Evolutionary conservation across 345 rosid genomes (phyloP), one percentile per base, ranked within the genome.

Genomic region (Melaleuca alternifolia): DNA sequence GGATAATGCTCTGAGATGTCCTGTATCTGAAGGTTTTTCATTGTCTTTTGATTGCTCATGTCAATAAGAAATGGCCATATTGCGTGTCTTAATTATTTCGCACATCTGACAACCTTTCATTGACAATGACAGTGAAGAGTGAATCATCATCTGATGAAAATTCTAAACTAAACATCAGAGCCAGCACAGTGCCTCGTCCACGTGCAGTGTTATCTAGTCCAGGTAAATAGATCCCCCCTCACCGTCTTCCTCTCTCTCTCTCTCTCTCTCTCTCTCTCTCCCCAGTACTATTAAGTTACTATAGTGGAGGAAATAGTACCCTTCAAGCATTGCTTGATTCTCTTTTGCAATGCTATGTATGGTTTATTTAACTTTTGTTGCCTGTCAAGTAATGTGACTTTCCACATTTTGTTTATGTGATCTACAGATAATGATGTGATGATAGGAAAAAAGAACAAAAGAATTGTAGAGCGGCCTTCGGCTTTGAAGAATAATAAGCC

Each of bases 181-280:
- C 92, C 83, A 54, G 92, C 90, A 56, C 91, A 50, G 86, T 93
- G 84, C 92, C 87, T 13, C 97, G 94, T 16, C 97, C 96, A 16
- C 94, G 97, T 57, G 97, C 97, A 86, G 93, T 94, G 71, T 41
- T 93, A 83, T 94, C 97, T 41, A 94, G 97, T 88, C 96, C 94
- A 30, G 93, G 97, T 93, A 89, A 88, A 76, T 88, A 24, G 26
- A 46, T 81, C 33, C 48, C 15, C 10, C 23, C 13, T 37, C 82
- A 21, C 52, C 52, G 3, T 41, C 41, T 41, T 4, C 4, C 54
- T 3, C 28, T 1, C 71, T 54, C 28, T 24, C 28, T 24, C 10
- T 13, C 28, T 11, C 20, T 52, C 28, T 15, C 11, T 24, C 52
- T 6, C 0, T 12, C 4, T 15, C 50, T 26, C 52, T 10, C 26